Percentiles rank a stretch among this genome's conserved stretches.
Evolutionary conservation across 1,139 yeast species (phyloP).

Genomic region (Hemisphaericaspora lyxosophila): DNA sequence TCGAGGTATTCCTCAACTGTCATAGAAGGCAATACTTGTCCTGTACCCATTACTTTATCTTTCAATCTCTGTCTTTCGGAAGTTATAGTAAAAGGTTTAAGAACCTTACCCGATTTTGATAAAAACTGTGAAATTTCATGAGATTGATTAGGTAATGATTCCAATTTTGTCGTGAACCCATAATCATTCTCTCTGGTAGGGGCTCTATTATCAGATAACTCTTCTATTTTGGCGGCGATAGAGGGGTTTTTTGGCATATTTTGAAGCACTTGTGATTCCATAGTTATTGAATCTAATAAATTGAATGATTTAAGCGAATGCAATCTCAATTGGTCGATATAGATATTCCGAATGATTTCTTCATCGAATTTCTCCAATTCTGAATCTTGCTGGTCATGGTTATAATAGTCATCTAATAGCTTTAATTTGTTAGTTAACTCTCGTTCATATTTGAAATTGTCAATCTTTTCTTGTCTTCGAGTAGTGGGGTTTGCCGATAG

Average conservation of each 20-base stretch:
- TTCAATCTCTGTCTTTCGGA: constrained; percentile 56
- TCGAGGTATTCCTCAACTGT: constrained; percentile 89
- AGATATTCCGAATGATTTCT: constrained; percentile 55
- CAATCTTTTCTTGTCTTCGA: constrained; percentile 72
- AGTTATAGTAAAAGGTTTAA: constrained; percentile 82
- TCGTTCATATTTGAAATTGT: constrained; percentile 60
- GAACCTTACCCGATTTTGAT: constrained; percentile 70
- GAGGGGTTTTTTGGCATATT: constrained; percentile 3
- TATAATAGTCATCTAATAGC: constrained; percentile 32
- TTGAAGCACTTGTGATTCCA: constrained; percentile 59
- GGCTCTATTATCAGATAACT: constrained; percentile 15
- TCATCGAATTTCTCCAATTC: constrained; percentile 50
- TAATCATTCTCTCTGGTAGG: constrained; percentile 24
- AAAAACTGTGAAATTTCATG: constrained; percentile 38
- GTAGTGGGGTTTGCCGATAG: constrained; percentile 51
- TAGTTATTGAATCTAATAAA: constrained; percentile 50
- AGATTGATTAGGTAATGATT: constrained; percentile 35
- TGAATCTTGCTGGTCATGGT: constrained; percentile 24
- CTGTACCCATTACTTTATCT: constrained; percentile 80
- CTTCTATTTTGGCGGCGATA: constrained; percentile 11
- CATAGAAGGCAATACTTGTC: constrained; percentile 93
- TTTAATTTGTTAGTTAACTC: constrained; percentile 46
- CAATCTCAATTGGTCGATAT: constrained; percentile 54
- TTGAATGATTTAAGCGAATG: constrained; percentile 54
- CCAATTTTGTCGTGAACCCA: constrained; percentile 57